Conservation (phyloP, 2,329 filamentous ascomycete species). For the Phialophora expanda region DNA sequence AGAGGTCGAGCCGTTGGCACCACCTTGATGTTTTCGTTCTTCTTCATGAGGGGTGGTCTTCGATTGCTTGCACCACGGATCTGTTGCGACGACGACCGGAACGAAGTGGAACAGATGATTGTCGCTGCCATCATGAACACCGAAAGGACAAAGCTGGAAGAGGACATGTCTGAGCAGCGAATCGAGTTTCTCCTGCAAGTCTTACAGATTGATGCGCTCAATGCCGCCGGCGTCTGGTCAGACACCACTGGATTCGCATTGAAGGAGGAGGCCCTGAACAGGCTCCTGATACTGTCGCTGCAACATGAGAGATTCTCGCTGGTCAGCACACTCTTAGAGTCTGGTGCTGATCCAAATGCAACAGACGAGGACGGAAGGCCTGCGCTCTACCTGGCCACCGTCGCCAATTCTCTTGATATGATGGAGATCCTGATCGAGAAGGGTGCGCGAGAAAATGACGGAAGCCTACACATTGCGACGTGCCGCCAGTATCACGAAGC, state of each 20-base stretch:
- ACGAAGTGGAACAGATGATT: constrained; percentile 14
- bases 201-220: constrained; percentile 12
- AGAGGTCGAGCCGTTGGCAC: constrained; percentile 5
- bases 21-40: constrained; percentile 19
- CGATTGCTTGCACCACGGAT: background rate
- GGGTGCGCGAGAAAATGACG: constrained; percentile 17
- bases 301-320: constrained; percentile 5
- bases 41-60: constrained; percentile 17
- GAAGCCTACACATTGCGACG: constrained; percentile 21
- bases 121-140: constrained; percentile 5
- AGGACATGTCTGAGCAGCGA: constrained; percentile 1
- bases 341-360: constrained; percentile 9
- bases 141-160: background rate
- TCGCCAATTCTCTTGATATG: constrained; percentile 10
- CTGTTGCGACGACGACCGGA: constrained; percentile 7
- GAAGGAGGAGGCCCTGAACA: constrained; percentile 1
- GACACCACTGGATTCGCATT: constrained; percentile 6
- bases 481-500: constrained; percentile 18
- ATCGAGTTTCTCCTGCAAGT: constrained; percentile 16
- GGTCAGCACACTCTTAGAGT: constrained; percentile 9
- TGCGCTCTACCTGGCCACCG: constrained; percentile 16
- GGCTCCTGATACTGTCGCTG: constrained; percentile 8
- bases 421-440: constrained; percentile 11
- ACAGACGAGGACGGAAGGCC: constrained; percentile 8
- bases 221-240: background rate